These are phyloP conservation scores for Lactarius psammicola DNA, from an alignment of 768 basidiomycete genomes.

Conservation along the genomic window DNA sequence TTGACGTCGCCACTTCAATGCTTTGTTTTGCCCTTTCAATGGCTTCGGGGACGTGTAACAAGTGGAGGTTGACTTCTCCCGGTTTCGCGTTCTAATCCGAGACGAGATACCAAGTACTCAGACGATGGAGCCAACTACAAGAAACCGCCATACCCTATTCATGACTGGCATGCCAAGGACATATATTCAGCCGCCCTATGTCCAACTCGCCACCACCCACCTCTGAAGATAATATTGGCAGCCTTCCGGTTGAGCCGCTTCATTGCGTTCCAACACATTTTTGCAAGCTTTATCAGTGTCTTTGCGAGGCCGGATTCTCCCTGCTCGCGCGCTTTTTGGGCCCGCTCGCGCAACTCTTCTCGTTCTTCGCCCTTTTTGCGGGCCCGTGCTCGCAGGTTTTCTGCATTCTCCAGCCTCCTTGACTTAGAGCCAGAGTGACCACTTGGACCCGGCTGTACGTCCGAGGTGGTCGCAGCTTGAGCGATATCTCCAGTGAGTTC, in stretches of 20 bases:
- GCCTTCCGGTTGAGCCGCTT: neutral
- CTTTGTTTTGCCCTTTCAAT: neutral
- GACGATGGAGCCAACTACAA: neutral
- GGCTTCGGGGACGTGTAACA: neutral
- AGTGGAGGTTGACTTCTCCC: conserved; percentile 1
- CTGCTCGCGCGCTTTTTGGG: neutral
- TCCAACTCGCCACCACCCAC: neutral
- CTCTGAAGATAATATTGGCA: neutral
- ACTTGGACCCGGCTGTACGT: neutral
- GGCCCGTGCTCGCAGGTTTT: neutral
- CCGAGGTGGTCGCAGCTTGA: neutral
- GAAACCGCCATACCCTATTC: neutral
- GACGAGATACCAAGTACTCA: neutral
- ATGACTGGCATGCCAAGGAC: neutral
- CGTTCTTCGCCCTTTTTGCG: neutral
- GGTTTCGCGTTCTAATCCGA: neutral
- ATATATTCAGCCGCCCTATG: neutral
- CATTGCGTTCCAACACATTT: neutral
- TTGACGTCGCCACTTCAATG: neutral
- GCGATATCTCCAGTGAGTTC: neutral
- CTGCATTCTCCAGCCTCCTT: neutral
- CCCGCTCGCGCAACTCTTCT: neutral
- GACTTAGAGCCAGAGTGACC: neutral
- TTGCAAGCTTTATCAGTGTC: neutral
- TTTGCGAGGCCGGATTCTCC: neutral